These are phyloP conservation scores for Pleurotus giganteus DNA, from an alignment of 768 basidiomycete genomes.

Conservation along the genomic window DNA sequence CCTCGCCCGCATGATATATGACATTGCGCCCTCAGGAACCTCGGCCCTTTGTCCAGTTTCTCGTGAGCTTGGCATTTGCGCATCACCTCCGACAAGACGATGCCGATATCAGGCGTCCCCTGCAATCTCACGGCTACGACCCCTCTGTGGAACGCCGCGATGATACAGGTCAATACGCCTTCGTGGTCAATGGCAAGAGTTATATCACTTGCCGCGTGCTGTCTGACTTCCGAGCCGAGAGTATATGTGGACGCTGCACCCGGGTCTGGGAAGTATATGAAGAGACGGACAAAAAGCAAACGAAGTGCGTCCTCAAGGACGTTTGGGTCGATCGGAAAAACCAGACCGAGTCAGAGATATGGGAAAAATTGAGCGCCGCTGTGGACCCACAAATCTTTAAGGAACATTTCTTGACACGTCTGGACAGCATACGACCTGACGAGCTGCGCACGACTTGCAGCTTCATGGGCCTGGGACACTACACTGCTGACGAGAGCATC, in stretches of 20 bases:
- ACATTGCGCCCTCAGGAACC: not conserved
- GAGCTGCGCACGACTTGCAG: conserved; percentile 7
- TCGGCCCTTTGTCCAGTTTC: not conserved
- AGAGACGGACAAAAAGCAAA: conserved; percentile 1
- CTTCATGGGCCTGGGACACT: not conserved
- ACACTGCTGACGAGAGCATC: not conserved
- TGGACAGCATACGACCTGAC: not conserved
- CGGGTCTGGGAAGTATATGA: conserved; percentile 12
- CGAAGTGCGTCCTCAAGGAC: conserved; percentile 8
- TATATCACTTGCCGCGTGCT: conserved; percentile 1
- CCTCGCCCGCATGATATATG: not conserved
- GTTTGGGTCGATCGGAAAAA: conserved; percentile 8
- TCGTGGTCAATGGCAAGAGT: not conserved
- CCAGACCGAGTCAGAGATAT: conserved; percentile 7
- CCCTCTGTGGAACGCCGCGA: conserved; percentile 2
- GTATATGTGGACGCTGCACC: conserved; percentile 8
- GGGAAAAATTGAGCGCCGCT: not conserved
- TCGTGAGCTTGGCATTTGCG: conserved; percentile 4
- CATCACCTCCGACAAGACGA: not conserved
- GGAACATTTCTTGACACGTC: conserved; percentile 8
- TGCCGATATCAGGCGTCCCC: not conserved
- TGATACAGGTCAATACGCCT: not conserved
- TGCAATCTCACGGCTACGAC: conserved; percentile 5
- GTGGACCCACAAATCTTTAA: not conserved
- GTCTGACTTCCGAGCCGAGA: conserved; percentile 11